Percentiles rank a stretch among this genome's conserved stretches.
Evolutionary conservation across 164 flowering plant species (phyloP).

Genomic region (Santalum album): DNA sequence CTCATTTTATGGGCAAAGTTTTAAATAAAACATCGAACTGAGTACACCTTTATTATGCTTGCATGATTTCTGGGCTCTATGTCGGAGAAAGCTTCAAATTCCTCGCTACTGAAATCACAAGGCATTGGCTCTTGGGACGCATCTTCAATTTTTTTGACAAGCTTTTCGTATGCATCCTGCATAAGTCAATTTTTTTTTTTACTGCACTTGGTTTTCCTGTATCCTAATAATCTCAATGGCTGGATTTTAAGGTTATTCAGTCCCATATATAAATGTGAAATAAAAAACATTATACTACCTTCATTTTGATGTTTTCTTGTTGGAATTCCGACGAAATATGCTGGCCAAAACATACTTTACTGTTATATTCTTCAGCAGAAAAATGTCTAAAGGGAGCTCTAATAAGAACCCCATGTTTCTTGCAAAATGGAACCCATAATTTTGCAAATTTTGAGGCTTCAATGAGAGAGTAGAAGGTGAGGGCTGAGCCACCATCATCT

Average conservation of each 20-base stretch:
- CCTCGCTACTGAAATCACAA: conserved; percentile 8
- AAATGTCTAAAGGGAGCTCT: background rate
- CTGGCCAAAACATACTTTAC: background rate
- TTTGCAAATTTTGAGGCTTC: background rate
- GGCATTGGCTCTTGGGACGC: conserved; percentile 11
- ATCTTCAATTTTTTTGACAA: conserved; percentile 25
- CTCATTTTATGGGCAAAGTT: too few relatives aligned
- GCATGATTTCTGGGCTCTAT: conserved; percentile 30
- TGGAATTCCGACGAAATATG: background rate
- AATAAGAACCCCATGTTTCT: background rate
- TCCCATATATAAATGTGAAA: too few relatives aligned
- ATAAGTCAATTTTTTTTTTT: too few relatives aligned
- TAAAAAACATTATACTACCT: background rate
- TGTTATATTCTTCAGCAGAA: background rate
- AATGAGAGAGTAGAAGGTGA: background rate
- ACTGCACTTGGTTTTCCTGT: too few relatives aligned
- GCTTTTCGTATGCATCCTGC: conserved; percentile 33
- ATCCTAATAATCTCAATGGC: too few relatives aligned
- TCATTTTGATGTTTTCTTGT: background rate
- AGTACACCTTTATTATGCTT: conserved; percentile 39
- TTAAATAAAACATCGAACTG: background rate
- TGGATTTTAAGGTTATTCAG: too few relatives aligned
- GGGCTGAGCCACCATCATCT: background rate
- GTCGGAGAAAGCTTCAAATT: conserved; percentile 28
- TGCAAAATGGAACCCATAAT: background rate